Evolutionary conservation across 2,329 filamentous ascomycete genomes (phyloP).

Genomic region (Neofusicoccum umdonicola): DNA sequence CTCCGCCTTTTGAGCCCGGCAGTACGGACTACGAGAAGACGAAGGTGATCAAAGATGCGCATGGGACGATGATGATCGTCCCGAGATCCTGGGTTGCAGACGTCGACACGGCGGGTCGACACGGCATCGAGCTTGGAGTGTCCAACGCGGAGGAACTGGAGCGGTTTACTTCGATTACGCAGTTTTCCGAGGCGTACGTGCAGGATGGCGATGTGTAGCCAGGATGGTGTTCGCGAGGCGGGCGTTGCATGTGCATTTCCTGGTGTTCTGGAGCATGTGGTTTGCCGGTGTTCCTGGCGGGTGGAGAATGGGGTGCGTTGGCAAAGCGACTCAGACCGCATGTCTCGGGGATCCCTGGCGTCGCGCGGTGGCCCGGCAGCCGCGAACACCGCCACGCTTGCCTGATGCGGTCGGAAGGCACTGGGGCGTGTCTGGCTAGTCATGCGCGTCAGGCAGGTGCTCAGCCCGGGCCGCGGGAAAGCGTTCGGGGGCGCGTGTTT

Average conservation of each 20-base stretch:
- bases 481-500: neutral
- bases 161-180: conserved; percentile 28
- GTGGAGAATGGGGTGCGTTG: conserved; percentile 3
- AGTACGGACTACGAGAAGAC: conserved; percentile 17
- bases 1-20: conserved; percentile 4
- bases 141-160: conserved; percentile 16
- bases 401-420: neutral
- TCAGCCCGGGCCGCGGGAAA: neutral
- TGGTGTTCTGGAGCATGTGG: neutral
- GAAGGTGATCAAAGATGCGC: conserved; percentile 22
- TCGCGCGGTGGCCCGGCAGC: neutral
- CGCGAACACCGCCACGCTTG: conserved; percentile 10
- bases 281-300: neutral
- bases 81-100: conserved; percentile 25
- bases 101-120: neutral
- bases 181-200: conserved; percentile 29
- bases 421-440: conserved; percentile 1
- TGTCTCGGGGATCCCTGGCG: conserved; percentile 4
- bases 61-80: conserved; percentile 26
- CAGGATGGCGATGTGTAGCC: neutral
- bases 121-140: neutral
- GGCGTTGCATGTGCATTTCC: neutral
- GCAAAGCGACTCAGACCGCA: conserved; percentile 12
- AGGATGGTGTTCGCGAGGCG: neutral
- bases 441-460: neutral